These are phyloP conservation scores for Plectosphaerella sp. DNA, from an alignment of 2,329 filamentous ascomycete genomes.

Conservation along the genomic window DNA sequence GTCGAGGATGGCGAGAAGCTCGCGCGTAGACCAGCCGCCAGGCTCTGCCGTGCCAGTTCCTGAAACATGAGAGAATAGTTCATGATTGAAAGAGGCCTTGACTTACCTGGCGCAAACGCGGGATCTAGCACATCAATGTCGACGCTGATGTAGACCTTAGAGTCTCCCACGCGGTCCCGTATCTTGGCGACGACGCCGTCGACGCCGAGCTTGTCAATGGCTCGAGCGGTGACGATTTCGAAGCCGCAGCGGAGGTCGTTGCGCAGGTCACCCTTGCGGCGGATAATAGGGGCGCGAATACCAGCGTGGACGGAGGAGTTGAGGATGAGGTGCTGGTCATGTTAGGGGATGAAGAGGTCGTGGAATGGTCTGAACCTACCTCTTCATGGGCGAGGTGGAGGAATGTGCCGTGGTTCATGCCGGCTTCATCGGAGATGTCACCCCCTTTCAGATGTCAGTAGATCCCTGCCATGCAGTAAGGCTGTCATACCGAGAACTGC, in stretches of 20 bases:
- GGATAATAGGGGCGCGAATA: slow-evolving; percentile 48
- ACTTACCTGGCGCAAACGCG: slow-evolving; percentile 52
- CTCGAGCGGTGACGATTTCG: slow-evolving; percentile 51
- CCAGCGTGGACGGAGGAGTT: slow-evolving; percentile 60
- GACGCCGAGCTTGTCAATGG: slow-evolving; percentile 67
- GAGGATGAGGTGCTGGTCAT: slow-evolving; percentile 40
- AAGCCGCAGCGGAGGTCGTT: slow-evolving; percentile 59
- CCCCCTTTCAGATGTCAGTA: slow-evolving; percentile 30
- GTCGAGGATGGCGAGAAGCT: slow-evolving; percentile 69
- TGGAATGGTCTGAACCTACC: slow-evolving; percentile 12
- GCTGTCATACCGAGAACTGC: slow-evolving; percentile 40
- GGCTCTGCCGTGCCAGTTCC: slow-evolving; percentile 76
- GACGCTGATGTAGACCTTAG: slow-evolving; percentile 64
- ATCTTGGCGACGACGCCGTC: slow-evolving; percentile 62
- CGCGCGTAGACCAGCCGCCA: slow-evolving; percentile 75
- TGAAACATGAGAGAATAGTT: background rate
- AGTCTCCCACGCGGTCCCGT: slow-evolving; percentile 45
- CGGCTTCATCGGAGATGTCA: slow-evolving; percentile 55
- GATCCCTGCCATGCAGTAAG: background rate
- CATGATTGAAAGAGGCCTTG: background rate
- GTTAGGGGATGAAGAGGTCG: background rate
- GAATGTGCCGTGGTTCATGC: slow-evolving; percentile 59
- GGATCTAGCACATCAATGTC: slow-evolving; percentile 82
- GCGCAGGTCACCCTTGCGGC: slow-evolving; percentile 43
- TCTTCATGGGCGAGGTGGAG: slow-evolving; percentile 60